Conservation (phyloP, 768 basidiomycete species). For the Leccinellum albellum region DNA sequence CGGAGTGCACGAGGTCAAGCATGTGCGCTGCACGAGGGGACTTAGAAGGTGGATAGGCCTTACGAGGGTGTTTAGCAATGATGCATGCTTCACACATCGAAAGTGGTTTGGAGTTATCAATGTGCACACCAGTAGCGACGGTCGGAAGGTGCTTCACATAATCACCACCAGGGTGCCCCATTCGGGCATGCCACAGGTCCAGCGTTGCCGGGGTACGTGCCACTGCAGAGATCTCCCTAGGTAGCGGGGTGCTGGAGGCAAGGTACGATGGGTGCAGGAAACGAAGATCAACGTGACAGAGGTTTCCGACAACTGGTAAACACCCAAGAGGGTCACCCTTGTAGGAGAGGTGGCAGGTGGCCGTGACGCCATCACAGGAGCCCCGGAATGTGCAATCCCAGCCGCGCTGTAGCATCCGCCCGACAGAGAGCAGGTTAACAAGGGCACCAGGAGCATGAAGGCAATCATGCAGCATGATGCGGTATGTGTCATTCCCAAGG, state of each 20-base stretch:
- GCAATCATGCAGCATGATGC: background rate
- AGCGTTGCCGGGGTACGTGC: background rate
- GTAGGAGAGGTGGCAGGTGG: background rate
- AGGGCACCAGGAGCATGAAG: background rate
- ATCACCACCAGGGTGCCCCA: background rate
- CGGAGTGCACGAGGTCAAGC: constrained; percentile 25
- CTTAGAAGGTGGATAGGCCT: background rate
- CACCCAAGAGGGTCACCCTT: background rate
- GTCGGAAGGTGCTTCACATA: background rate
- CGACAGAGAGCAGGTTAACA: background rate
- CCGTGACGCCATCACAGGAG: accelerated
- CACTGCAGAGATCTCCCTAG: background rate
- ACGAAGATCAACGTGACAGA: background rate
- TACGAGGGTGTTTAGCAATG: background rate
- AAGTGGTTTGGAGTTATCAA: background rate
- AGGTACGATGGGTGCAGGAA: background rate
- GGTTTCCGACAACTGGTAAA: background rate
- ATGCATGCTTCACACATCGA: background rate
- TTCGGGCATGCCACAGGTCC: background rate
- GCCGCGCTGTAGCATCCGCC: background rate
- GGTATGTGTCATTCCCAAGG: background rate
- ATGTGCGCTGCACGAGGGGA: background rate
- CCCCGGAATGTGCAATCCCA: background rate
- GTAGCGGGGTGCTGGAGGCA: background rate
- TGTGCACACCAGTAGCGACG: accelerated